phyloP scores from a whole-genome alignment of 345 rosid species.

The Citropsis articulata region DNA sequence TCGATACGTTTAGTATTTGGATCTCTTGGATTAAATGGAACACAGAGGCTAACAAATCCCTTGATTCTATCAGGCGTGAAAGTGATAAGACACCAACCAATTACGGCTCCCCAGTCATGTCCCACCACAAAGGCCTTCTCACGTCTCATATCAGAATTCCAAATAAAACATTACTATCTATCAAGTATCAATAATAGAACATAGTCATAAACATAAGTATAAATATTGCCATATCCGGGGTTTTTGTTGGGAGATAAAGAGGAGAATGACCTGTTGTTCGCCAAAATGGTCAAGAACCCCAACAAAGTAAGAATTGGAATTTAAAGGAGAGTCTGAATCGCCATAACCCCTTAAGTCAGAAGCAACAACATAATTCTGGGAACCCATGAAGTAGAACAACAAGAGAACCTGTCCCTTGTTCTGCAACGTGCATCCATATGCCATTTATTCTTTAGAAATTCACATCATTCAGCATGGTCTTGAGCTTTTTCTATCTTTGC shows the following conservation, averaged over 20 bases:
- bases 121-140: constrained; percentile 63
- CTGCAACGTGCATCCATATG: constrained; percentile 46
- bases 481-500: background rate
- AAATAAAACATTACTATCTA: too few species aligned
- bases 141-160: constrained; percentile 1
- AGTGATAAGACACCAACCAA: constrained; percentile 50
- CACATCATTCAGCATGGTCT: constrained; percentile 15
- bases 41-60: constrained; percentile 44
- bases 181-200: too few species aligned
- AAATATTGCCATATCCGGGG: background rate
- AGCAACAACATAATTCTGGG: constrained; percentile 76
- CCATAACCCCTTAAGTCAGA: constrained; percentile 62
- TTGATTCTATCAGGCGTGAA: constrained; percentile 57
- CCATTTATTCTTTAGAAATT: constrained; percentile 50
- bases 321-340: constrained; percentile 53
- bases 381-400: constrained; percentile 67
- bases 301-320: constrained; percentile 45
- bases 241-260: background rate
- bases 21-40: constrained; percentile 42
- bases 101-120: constrained; percentile 68
- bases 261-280: constrained; percentile 38
- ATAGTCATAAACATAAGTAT: background rate
- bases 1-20: constrained; percentile 35
- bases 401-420: constrained; percentile 61
- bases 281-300: constrained; percentile 52